Base-by-base conservation (phyloP, 176 grass and related monocot species). In the Carex myosuroides region DNA sequence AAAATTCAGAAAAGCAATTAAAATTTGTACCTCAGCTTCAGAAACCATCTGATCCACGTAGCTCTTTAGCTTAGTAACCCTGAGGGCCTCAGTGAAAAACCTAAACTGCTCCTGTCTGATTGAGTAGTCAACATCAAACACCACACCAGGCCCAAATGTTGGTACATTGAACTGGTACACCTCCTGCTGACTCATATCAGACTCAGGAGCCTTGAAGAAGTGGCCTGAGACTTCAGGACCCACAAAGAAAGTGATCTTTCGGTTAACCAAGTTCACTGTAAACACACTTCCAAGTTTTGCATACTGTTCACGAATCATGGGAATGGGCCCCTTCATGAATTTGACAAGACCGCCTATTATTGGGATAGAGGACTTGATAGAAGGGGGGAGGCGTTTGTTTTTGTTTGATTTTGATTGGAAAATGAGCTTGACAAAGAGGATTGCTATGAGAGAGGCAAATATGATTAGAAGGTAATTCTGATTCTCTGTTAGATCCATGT, bases 101-200 rank as follows among this genome's bases (percentile, higher is more conserved):
- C 93, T 61, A 87, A 98, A 92, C 80, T 98, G 96, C 89, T 98
- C 96, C 86, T 93, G 91, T 69, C 96, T 88, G 16, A 92, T 54
- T 0, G 90, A 81, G 76, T 98, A 98, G 26, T 92, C 89, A 5
- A 95, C 96, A 18, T 98, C 96, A 26, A 92, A 98, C 7, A 90
- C 93, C 48, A 98, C 93, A 44, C 93, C 96, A 0, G 86, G 96
- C 6, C 96, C 96, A 16, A 98, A 98, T 0, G 96, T 93, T 8
- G 96, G 89, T 39, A 93, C 93, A 24, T 95, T 98, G 88, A 98
- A 98, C 64, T 81, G 69, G 83, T 98, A 98, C 5, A 98, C 96
- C 88, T 98, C 96, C 70, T 95, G 89, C 89, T 98, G 96, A 88
- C 96, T 98, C 82, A 98, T 84, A 81, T 98, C 91, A 4, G 85